These are phyloP conservation scores for Fraxinus sp. DNA, from an alignment of 305 asterid genomes.

Conservation along the genomic window DNA sequence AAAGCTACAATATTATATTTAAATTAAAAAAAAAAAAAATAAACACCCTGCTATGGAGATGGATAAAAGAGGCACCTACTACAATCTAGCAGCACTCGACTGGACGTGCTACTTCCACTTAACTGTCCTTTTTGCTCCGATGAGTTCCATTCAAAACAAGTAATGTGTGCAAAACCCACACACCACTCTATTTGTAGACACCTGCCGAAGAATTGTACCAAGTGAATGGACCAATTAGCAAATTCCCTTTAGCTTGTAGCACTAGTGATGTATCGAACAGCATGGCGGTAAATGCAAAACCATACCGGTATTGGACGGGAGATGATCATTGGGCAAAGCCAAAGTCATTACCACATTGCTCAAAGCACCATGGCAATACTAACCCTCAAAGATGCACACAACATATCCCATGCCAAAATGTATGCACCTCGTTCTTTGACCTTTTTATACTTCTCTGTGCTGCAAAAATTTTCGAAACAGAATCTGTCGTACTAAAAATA, in stretches of 20 bases:
- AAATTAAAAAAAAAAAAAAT: background rate
- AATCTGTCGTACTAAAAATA: constrained; percentile 34
- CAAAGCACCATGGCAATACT: background rate
- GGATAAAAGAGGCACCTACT: background rate
- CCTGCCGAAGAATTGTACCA: background rate
- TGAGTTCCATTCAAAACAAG: background rate
- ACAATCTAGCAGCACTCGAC: background rate
- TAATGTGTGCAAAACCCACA: background rate
- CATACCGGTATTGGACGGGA: background rate
- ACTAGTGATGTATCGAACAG: background rate
- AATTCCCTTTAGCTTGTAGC: background rate
- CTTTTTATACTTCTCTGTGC: background rate
- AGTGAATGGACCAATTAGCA: background rate
- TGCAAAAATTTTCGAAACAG: background rate
- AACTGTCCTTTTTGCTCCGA: background rate
- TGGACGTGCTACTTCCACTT: background rate
- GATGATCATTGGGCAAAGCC: background rate
- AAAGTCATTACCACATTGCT: background rate
- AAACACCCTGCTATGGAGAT: background rate
- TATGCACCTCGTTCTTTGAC: background rate
- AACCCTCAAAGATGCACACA: background rate
- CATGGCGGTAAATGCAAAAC: background rate
- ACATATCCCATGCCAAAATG: background rate
- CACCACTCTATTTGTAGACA: background rate
- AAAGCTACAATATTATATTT: background rate